A percentile compares a stretch with the other conserved stretches of the same genome.
phyloP scores from a whole-genome alignment of 257 asterid genomes.

The Jacaranda mimosifolia region DNA sequence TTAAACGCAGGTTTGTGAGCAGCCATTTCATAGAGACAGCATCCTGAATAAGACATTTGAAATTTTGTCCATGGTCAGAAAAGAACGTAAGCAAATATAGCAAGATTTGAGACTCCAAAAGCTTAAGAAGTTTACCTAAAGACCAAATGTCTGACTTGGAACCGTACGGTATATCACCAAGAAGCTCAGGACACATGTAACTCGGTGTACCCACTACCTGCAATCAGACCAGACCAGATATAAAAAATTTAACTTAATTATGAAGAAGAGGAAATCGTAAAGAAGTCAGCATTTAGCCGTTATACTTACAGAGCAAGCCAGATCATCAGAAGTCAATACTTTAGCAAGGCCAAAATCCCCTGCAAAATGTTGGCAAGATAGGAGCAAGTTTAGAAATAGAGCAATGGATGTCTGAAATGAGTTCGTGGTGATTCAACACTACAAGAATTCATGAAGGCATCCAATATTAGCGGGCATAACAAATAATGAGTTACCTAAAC shows the following conservation, averaged over 20 bases:
- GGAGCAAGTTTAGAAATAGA: slow-evolving; percentile 27
- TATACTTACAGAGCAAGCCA: slow-evolving; percentile 93
- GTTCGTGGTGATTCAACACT: neutral
- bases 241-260: neutral
- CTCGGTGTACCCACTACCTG: slow-evolving; percentile 99
- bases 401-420: neutral
- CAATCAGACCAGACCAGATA: slow-evolving; percentile 25
- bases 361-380: slow-evolving; percentile 41
- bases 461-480: neutral
- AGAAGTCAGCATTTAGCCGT: slow-evolving; percentile 22
- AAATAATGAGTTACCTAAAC: slow-evolving; percentile 68
- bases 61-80: slow-evolving; percentile 26
- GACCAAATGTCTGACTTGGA: slow-evolving; percentile 99
- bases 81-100: slow-evolving; percentile 27
- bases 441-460: neutral
- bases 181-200: slow-evolving; percentile 99
- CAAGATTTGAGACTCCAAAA: slow-evolving; percentile 12
- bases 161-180: slow-evolving; percentile 99
- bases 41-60: slow-evolving; percentile 58
- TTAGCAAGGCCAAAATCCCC: slow-evolving; percentile 99
- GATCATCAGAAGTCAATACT: slow-evolving; percentile 88
- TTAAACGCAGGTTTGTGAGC: slow-evolving; percentile 88
- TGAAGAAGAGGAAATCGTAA: slow-evolving; percentile 3
- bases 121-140: slow-evolving; percentile 62
- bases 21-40: slow-evolving; percentile 94